A percentile compares a stretch with the other conserved stretches of the same genome.
Conservation (phyloP, 2,329 filamentous ascomycete genomes). For the Epichloe glyceriae region DNA sequence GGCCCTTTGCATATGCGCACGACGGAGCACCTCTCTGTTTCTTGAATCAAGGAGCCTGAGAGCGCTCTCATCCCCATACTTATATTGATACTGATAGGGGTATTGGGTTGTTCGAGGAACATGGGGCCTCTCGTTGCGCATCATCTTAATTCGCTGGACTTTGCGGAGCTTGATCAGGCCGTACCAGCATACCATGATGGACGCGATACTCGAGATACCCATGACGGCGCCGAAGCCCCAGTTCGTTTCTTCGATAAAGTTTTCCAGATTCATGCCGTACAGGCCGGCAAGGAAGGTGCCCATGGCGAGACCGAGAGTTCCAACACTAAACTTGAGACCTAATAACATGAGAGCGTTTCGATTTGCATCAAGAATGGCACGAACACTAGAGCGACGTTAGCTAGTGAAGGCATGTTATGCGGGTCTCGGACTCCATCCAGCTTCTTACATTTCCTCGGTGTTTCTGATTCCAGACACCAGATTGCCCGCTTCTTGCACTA, state of each 20-base stretch:
- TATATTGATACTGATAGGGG: conserved; percentile 8
- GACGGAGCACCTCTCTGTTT: conserved; percentile 40
- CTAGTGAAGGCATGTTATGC: neutral
- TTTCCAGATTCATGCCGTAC: conserved; percentile 99
- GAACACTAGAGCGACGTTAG: conserved; percentile 48
- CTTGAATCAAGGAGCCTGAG: conserved; percentile 38
- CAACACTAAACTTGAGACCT: conserved; percentile 91
- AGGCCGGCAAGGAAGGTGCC: conserved; percentile 94
- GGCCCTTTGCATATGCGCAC: conserved; percentile 37
- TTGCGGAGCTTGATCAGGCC: conserved; percentile 72
- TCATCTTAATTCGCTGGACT: conserved; percentile 84
- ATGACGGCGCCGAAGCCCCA: conserved; percentile 74
- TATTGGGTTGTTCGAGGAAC: conserved; percentile 28
- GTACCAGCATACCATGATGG: conserved; percentile 67
- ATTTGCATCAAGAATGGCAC: conserved; percentile 94
- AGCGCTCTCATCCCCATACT: conserved; percentile 30
- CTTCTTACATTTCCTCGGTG: conserved; percentile 85
- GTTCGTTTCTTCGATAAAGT: conserved; percentile 91
- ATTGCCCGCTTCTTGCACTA: conserved; percentile 89
- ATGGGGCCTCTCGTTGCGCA: conserved; percentile 27
- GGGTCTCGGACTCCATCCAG: neutral
- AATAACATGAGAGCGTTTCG: conserved; percentile 96
- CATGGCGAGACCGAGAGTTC: conserved; percentile 84
- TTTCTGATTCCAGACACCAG: conserved; percentile 90
- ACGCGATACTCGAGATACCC: conserved; percentile 55